Evolutionary conservation across 2,329 filamentous ascomycete genomes (phyloP).

Genomic region (Neofusicoccum laricinum): DNA sequence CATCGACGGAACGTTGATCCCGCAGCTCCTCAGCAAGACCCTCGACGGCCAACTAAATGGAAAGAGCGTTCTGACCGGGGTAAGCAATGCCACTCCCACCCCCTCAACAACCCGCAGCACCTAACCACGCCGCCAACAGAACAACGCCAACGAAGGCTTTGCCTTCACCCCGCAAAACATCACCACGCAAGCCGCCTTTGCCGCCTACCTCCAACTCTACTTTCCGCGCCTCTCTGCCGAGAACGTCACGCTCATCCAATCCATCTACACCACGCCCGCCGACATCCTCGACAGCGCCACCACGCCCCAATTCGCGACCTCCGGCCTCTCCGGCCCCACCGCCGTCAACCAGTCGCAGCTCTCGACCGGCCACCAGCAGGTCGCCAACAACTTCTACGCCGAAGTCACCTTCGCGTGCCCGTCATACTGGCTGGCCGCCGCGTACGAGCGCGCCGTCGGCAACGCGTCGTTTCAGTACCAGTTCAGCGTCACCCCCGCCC

Average conservation of each 20-base stretch:
- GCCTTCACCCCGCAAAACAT: conserved; percentile 47
- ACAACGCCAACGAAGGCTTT: conserved; percentile 48
- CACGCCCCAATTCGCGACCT: conserved; percentile 29
- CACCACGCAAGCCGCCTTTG: conserved; percentile 39
- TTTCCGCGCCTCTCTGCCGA: conserved; percentile 30
- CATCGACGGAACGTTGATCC: conserved; percentile 55
- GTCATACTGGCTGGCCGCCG: conserved; percentile 52
- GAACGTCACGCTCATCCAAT: conserved; percentile 40
- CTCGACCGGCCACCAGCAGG: conserved; percentile 55
- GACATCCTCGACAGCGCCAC: conserved; percentile 25
- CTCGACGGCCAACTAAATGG: conserved; percentile 40
- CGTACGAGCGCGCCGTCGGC: no score
- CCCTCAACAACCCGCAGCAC: no score
- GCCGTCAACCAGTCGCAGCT: conserved; percentile 51
- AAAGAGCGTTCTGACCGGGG: conserved; percentile 32
- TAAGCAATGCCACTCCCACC: neutral
- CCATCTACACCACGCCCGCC: conserved; percentile 33
- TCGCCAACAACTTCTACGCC: conserved; percentile 52
- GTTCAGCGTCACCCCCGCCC: conserved; percentile 23
- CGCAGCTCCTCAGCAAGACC: conserved; percentile 37
- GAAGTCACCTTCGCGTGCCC: conserved; percentile 58
- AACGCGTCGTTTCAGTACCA: conserved; percentile 36
- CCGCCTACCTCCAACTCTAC: conserved; percentile 43
- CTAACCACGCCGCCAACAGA: conserved; percentile 27
- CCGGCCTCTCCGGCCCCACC: conserved; percentile 37